phyloP scores from a whole-genome alignment of 352 stramenopile genomes.

The Phytophthora pistaciae region DNA sequence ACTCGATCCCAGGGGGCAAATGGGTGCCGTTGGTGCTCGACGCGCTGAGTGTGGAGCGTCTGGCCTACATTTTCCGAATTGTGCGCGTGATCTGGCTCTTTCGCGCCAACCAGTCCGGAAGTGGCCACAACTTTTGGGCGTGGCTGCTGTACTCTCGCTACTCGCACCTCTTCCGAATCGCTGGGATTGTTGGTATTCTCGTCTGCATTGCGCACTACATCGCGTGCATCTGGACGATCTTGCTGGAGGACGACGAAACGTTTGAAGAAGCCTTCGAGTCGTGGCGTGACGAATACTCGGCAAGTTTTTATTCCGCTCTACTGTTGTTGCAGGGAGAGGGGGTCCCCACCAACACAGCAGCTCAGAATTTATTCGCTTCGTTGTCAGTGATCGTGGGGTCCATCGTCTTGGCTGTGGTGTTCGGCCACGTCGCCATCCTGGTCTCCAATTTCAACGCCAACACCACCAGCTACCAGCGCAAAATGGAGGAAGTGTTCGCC shows the following conservation, averaged over 20 bases:
- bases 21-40: conserved; percentile 14
- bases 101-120: conserved; percentile 20
- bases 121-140: conserved; percentile 33
- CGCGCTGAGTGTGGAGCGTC: conserved; percentile 23
- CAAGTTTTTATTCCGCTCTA: conserved; percentile 56
- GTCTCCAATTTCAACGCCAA: conserved; percentile 72
- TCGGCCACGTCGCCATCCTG: conserved; percentile 67
- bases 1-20: background rate
- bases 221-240: conserved; percentile 52
- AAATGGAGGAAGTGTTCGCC: conserved; percentile 71
- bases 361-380: conserved; percentile 52
- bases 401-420: conserved; percentile 66
- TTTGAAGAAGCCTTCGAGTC: background rate
- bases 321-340: conserved; percentile 68
- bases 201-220: conserved; percentile 59
- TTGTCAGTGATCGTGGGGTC: conserved; percentile 59
- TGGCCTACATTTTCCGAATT: conserved; percentile 31
- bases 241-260: conserved; percentile 6
- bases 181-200: conserved; percentile 44
- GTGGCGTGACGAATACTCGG: conserved; percentile 32
- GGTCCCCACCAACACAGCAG: conserved; percentile 27
- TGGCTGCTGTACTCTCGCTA: conserved; percentile 56
- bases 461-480: conserved; percentile 62
- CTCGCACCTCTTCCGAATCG: conserved; percentile 50
- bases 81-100: conserved; percentile 40